These are phyloP conservation scores for Metarhizium anisopliae DNA, from an alignment of 2,329 filamentous ascomycete genomes.

Conservation along the genomic window DNA sequence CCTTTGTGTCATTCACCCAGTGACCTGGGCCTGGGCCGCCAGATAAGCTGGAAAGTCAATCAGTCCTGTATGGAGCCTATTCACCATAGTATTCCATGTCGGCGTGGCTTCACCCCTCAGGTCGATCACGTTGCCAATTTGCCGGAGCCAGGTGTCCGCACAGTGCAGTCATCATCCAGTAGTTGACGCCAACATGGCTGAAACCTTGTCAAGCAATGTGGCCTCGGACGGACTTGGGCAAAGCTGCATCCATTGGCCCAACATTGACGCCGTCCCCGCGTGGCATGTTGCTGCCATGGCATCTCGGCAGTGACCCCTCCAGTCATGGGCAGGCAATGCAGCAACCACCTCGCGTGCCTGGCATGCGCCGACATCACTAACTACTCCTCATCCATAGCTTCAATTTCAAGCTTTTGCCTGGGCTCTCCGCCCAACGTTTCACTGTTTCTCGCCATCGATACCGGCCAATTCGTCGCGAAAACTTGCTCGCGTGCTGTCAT, in stretches of 20 bases:
- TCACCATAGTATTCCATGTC: too few species aligned
- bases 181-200: neutral
- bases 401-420: neutral
- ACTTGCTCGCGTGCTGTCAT: neutral
- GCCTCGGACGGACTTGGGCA: neutral
- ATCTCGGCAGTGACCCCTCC: neutral
- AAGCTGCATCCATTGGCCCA: neutral
- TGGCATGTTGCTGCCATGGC: neutral
- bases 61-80: too few species aligned
- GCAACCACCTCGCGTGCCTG: neutral
- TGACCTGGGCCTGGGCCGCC: too few species aligned
- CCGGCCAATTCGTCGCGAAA: neutral
- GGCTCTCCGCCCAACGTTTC: neutral
- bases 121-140: neutral
- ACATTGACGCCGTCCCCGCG: neutral
- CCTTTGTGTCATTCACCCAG: neutral
- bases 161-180: neutral
- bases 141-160: neutral
- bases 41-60: too few species aligned
- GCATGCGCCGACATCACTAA: neutral
- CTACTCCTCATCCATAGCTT: neutral
- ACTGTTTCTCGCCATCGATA: neutral
- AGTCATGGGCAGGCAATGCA: neutral
- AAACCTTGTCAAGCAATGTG: constrained; percentile 1
- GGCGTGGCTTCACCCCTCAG: neutral